Evolutionary conservation across 1,139 yeast genomes (phyloP), one percentile per base, ranked within the genome.

Genomic region (Yamadazyma triangularis): DNA sequence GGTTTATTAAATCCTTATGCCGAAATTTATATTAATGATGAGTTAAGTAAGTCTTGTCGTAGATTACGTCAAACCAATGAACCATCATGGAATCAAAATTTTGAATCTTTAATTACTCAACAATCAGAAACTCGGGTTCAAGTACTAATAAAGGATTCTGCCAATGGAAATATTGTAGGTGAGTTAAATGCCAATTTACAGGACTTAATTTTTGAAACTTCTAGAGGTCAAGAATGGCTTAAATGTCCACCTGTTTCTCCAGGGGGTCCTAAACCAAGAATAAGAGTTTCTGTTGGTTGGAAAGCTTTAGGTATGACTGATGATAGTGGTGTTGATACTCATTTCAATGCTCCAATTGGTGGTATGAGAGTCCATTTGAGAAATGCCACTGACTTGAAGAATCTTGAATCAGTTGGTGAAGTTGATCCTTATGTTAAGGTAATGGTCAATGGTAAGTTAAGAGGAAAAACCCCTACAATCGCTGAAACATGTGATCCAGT

Each of bases 1-100:
- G 96, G 95, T 28, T 70, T 69, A 33, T 60, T 83, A 50, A 79
- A 81, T 46, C 85, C 91, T 16, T 78, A 71, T 50, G 87, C 87
- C 8, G 85, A 79, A 45, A 56, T 83, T 15, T 77, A 58, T 45
- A 55, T 80, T 33, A 76, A 80, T 48, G 71, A 69, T 27, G 70
- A 77, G 39, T 58, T 74, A 34, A 66, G 70, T 10, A 72, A 72
- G 45, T 58, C 58, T 4, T 73, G 78, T 38, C 77, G 91, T 64
- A 70, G 70, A 24, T 63, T 81, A 49, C 77, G 77, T 48, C 73
- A 75, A 48, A 70, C 77, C 12, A 82, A 81, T 47, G 85, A 78
- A 45, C 93, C 93, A 12, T 60, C 77, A 11, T 83, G 84, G 80
- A 79, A 77, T 41, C 77, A 77, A 45, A 54, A 70, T 14, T 58